Conservation (phyloP, 2,329 filamentous ascomycete species). For the Trichoderma pleuroti region DNA sequence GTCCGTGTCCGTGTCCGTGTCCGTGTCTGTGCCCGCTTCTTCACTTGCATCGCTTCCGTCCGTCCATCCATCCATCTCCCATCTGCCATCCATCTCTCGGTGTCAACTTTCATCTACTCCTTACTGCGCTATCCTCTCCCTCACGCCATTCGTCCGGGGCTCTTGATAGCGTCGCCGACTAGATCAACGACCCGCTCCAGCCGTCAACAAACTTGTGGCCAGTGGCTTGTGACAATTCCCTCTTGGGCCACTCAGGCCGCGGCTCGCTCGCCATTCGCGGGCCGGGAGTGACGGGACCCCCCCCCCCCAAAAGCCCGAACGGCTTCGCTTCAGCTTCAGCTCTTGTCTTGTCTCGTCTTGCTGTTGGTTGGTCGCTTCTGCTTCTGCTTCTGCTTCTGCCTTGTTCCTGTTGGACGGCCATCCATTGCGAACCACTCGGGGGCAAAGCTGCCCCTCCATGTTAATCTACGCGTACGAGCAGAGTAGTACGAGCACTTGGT, state of each 20-base stretch:
- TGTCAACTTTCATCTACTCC: background rate
- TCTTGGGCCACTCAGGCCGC: background rate
- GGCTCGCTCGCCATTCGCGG: background rate
- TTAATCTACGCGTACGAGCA: background rate
- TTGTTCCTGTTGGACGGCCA: background rate
- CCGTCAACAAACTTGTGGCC: background rate
- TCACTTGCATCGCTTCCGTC: background rate
- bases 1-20: background rate
- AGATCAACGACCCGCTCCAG: background rate
- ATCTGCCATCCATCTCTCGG: background rate
- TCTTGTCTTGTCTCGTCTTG: no score
- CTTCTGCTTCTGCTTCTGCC: background rate
- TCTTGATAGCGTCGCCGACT: background rate
- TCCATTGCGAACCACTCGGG: background rate
- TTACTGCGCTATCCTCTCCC: conserved; percentile 3
- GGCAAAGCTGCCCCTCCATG: background rate
- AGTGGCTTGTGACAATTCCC: background rate
- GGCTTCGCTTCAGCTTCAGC: background rate
- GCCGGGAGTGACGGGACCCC: conserved; percentile 13
- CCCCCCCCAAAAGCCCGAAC: background rate
- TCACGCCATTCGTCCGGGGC: conserved; percentile 7
- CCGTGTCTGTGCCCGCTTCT: background rate
- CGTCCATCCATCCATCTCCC: background rate
- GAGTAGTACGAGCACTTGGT: background rate
- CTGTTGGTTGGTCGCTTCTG: no score